Evolutionary conservation across 2,329 filamentous ascomycete genomes (phyloP).

Genomic region (Fusarium sp.): DNA sequence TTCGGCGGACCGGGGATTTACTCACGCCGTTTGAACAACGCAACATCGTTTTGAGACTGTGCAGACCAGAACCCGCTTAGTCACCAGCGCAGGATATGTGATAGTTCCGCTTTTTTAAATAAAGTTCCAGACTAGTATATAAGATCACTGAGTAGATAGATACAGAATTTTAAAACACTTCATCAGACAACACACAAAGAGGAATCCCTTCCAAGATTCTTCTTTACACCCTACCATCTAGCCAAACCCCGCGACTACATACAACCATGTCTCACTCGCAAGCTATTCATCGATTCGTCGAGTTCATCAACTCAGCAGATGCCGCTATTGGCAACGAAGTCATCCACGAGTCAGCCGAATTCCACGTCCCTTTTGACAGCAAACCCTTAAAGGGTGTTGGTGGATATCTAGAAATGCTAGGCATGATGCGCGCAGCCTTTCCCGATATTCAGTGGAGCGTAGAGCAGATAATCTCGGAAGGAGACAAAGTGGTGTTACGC

Average conservation of each 20-base stretch:
- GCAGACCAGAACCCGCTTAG: background rate
- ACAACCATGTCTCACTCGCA: background rate
- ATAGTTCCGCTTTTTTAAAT: fast-evolving
- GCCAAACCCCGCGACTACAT: background rate
- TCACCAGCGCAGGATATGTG: background rate
- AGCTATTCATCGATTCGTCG: background rate
- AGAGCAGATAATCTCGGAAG: background rate
- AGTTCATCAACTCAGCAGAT: background rate
- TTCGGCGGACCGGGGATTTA: background rate
- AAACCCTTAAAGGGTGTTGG: fast-evolving
- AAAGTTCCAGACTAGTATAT: background rate
- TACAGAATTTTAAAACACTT: fast-evolving
- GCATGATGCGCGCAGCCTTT: background rate
- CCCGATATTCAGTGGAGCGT: fast-evolving
- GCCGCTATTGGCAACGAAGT: background rate
- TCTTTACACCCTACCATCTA: background rate
- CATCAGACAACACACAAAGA: fast-evolving
- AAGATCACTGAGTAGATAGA: background rate
- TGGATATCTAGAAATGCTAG: background rate
- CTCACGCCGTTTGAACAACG: background rate
- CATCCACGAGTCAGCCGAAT: background rate
- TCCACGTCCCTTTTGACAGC: background rate
- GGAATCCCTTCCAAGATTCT: fast-evolving
- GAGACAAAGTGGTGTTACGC: background rate
- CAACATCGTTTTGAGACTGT: too few relatives aligned